phyloP scores from a whole-genome alignment of 768 basidiomycete genomes.

The Rhizopogon salebrosus region DNA sequence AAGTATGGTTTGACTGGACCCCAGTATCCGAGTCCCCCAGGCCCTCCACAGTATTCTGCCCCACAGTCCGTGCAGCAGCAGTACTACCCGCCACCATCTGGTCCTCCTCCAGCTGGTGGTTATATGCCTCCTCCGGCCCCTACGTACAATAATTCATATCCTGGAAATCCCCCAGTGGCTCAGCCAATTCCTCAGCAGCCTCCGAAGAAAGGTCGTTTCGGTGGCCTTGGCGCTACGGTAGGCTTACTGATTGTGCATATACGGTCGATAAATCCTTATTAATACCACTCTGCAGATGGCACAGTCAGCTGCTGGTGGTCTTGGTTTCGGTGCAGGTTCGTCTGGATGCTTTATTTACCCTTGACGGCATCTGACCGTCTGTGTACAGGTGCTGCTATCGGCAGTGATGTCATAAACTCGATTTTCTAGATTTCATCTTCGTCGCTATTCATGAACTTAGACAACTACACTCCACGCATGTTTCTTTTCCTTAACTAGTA shows the following conservation, averaged over 20 bases:
- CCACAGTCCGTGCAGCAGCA: neutral
- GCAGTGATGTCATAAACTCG: constrained; percentile 40
- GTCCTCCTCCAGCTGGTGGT: neutral
- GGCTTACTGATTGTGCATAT: neutral
- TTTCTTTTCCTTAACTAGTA: neutral
- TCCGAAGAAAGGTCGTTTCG: constrained; percentile 34
- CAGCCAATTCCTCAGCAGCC: constrained; percentile 22
- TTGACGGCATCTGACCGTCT: neutral
- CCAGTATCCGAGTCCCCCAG: constrained; percentile 2
- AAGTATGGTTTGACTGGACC: constrained; percentile 8
- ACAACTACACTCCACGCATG: neutral
- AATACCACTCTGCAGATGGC: constrained; percentile 20
- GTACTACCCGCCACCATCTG: constrained; percentile 12
- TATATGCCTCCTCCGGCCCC: constrained; percentile 14
- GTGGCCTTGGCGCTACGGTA: constrained; percentile 35
- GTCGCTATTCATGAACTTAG: neutral
- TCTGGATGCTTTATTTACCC: neutral
- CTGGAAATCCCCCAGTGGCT: constrained; percentile 28
- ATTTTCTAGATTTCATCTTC: constrained; percentile 32
- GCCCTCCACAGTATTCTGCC: constrained; percentile 9
- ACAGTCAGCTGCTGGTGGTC: constrained; percentile 33
- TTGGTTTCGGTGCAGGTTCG: constrained; percentile 44
- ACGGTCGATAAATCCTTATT: neutral
- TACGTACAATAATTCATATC: constrained; percentile 14
- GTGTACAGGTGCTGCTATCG: constrained; percentile 37